phyloP scores from a whole-genome alignment of 306 rosid species.

The Castanospermum australe region DNA sequence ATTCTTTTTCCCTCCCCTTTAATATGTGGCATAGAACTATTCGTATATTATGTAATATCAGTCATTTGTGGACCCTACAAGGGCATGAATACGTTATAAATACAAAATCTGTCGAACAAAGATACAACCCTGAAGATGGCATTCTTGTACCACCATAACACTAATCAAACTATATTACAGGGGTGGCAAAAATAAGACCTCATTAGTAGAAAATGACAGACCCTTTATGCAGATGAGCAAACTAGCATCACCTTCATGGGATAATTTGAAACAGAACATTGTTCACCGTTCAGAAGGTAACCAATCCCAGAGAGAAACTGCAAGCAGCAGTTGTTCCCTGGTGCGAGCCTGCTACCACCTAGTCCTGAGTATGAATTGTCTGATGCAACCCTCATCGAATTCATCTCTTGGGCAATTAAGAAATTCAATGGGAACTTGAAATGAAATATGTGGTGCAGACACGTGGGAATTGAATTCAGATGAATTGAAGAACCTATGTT shows the following conservation, averaged over 20 bases:
- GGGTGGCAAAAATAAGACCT: constrained; percentile 8
- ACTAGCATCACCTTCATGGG: constrained; percentile 5
- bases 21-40: too few species aligned
- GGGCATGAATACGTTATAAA: neutral
- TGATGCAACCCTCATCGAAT: neutral
- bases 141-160: constrained; percentile 20
- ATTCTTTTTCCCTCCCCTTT: too few species aligned
- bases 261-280: neutral
- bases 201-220: neutral
- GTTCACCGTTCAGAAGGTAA: neutral
- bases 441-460: neutral
- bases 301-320: constrained; percentile 2
- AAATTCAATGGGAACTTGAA: neutral
- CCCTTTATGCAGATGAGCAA: neutral
- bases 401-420: neutral
- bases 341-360: neutral
- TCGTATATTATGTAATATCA: too few species aligned
- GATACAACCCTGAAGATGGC: neutral
- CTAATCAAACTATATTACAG: neutral
- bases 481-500: neutral
- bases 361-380: constrained; percentile 4
- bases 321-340: neutral
- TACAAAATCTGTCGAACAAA: neutral
- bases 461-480: constrained; percentile 9
- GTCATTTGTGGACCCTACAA: neutral